Evolutionary conservation across 2,329 filamentous ascomycete species (phyloP).

Genomic region (Penicillium sp.): DNA sequence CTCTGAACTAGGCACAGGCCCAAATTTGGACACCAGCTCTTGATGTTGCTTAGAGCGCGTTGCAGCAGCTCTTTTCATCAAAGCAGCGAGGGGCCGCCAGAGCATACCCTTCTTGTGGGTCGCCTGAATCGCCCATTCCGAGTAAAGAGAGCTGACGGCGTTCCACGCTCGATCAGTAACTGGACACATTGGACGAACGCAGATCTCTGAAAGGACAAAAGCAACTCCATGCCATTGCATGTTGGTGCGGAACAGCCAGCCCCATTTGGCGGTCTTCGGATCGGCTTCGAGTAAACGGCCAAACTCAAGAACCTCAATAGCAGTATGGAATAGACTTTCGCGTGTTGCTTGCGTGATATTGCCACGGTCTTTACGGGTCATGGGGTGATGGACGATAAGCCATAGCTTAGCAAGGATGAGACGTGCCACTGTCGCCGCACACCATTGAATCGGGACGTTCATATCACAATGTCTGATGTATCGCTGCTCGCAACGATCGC

Average conservation of each 20-base stretch:
- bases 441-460: constrained; percentile 63
- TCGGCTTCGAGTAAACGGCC: constrained; percentile 67
- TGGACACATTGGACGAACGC: constrained; percentile 58
- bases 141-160: constrained; percentile 53
- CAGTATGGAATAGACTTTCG: constrained; percentile 70
- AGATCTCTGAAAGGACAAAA: constrained; percentile 63
- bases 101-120: constrained; percentile 57
- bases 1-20: constrained; percentile 9
- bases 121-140: constrained; percentile 36
- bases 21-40: constrained; percentile 26
- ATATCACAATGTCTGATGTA: constrained; percentile 58
- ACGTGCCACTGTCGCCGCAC: constrained; percentile 67
- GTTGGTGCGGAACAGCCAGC: constrained; percentile 66
- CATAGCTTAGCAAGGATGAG: constrained; percentile 78
- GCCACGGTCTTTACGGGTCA: constrained; percentile 61
- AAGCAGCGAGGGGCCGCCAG: constrained; percentile 64
- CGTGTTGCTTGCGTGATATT: constrained; percentile 63
- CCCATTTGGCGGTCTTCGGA: constrained; percentile 62
- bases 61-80: constrained; percentile 61
- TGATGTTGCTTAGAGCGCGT: constrained; percentile 54
- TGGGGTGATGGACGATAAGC: constrained; percentile 74
- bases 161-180: constrained; percentile 63
- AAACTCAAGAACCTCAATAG: constrained; percentile 75
- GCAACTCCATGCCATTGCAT: constrained; percentile 68
- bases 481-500: constrained; percentile 56